Conservation (phyloP, 441 rosid genomes). For the Pelargonium myrrhifolium region DNA sequence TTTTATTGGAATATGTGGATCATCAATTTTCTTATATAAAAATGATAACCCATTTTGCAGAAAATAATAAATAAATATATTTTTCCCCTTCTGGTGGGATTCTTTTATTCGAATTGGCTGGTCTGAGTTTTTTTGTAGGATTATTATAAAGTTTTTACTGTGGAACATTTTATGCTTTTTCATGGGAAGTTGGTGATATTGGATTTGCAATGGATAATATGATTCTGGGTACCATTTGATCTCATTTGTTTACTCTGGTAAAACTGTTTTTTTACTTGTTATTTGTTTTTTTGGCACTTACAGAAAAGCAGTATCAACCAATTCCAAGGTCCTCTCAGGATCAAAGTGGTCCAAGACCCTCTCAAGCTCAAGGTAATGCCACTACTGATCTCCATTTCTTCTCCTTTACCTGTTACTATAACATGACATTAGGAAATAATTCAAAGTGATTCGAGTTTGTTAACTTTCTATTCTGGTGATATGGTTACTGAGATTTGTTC, state of each 20-base stretch:
- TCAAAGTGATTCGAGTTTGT: constrained; percentile 1
- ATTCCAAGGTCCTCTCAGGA: neutral
- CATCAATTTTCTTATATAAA: neutral
- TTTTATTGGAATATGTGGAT: constrained; percentile 2
- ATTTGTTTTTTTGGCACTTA: neutral
- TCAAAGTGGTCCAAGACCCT: constrained; percentile 8
- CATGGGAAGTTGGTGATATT: neutral
- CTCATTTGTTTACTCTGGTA: neutral
- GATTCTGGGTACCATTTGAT: constrained; percentile 4
- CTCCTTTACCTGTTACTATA: neutral
- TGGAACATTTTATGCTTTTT: neutral
- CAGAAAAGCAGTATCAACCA: constrained; percentile 15
- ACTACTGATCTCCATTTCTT: neutral
- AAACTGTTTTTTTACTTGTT: neutral
- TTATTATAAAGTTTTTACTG: neutral
- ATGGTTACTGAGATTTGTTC: neutral
- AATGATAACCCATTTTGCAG: neutral
- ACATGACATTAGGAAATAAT: no score
- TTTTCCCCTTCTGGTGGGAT: neutral
- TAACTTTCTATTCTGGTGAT: constrained; percentile 6
- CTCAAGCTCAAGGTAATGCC: constrained; percentile 6
- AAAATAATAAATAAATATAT: neutral
- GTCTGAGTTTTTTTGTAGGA: neutral
- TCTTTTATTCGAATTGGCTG: neutral
- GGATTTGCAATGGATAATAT: neutral